Evolutionary conservation across 495 filamentous ascomycete species (phyloP).

Genomic region (Neurospora sp.): DNA sequence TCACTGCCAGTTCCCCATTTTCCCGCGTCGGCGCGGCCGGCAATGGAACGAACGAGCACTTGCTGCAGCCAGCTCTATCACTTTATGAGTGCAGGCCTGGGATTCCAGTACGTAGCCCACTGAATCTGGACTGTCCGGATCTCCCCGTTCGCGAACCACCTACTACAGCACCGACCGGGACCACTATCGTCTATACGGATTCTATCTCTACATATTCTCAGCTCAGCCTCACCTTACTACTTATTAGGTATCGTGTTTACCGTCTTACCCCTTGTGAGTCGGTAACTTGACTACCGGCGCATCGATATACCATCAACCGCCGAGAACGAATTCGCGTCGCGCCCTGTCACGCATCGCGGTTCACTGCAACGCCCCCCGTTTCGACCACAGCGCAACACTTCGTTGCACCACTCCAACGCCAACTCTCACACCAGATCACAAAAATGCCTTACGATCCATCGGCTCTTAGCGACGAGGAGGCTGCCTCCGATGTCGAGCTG

Average conservation of each 20-base stretch:
- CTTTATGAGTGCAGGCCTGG: not conserved
- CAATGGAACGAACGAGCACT: not conserved
- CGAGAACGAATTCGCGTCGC: not conserved
- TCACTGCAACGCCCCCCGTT: not conserved
- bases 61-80: not conserved
- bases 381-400: not conserved
- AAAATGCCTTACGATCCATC: not conserved
- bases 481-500: conserved; percentile 20
- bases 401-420: too few species aligned
- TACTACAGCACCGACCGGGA: too few species aligned
- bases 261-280: too few species aligned
- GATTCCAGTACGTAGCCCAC: not conserved
- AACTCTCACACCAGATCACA: not conserved
- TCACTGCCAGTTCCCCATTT: not conserved
- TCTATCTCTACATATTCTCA: not conserved
- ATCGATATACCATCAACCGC: not conserved
- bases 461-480: conserved; percentile 34
- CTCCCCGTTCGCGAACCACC: not conserved
- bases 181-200: too few species aligned
- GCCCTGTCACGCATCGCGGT: not conserved
- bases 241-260: not conserved
- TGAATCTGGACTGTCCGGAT: not conserved
- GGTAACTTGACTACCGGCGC: not conserved
- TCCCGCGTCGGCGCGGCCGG: not conserved
- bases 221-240: not conserved